Evolutionary conservation across 768 basidiomycete species (phyloP).

Genomic region (Amanita jacksonii): DNA sequence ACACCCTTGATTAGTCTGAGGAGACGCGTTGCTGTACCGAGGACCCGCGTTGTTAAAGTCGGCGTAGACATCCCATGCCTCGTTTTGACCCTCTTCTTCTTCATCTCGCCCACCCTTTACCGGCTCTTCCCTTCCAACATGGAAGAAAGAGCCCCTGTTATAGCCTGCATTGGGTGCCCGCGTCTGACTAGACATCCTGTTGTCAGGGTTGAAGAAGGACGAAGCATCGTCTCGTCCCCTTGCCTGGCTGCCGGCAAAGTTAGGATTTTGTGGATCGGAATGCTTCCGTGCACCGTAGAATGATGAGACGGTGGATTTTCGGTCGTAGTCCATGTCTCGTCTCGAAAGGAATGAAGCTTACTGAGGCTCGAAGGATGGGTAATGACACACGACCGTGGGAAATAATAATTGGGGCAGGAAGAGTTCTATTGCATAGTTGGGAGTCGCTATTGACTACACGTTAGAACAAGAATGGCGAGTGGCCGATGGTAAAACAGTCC

Average conservation of each 20-base stretch:
- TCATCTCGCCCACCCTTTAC: slow-evolving; percentile 74
- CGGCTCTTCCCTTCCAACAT: slow-evolving; percentile 63
- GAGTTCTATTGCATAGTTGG: background rate
- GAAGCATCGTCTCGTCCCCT: slow-evolving; percentile 56
- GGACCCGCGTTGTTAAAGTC: slow-evolving; percentile 88
- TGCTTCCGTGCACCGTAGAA: slow-evolving; percentile 62
- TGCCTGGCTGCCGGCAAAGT: slow-evolving; percentile 30
- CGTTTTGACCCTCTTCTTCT: slow-evolving; percentile 35
- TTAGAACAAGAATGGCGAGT: background rate
- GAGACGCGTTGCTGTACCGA: slow-evolving; percentile 59
- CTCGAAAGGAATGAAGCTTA: background rate
- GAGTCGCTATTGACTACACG: slow-evolving; percentile 1
- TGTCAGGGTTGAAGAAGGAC: slow-evolving; percentile 52
- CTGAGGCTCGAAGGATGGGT: background rate
- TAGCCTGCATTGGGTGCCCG: slow-evolving; percentile 46
- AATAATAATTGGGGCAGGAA: no score
- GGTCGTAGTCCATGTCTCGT: slow-evolving; percentile 58
- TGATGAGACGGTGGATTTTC: slow-evolving; percentile 71
- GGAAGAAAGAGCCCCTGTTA: slow-evolving; percentile 60
- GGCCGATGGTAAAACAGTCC: background rate
- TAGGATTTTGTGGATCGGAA: slow-evolving; percentile 53
- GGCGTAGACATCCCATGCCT: slow-evolving; percentile 73
- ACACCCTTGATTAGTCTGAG: slow-evolving; percentile 37
- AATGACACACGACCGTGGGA: no score
- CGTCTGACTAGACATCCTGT: slow-evolving; percentile 34